Evolutionary conservation across 768 basidiomycete species (phyloP).

Genomic region (Harrya chromipes): DNA sequence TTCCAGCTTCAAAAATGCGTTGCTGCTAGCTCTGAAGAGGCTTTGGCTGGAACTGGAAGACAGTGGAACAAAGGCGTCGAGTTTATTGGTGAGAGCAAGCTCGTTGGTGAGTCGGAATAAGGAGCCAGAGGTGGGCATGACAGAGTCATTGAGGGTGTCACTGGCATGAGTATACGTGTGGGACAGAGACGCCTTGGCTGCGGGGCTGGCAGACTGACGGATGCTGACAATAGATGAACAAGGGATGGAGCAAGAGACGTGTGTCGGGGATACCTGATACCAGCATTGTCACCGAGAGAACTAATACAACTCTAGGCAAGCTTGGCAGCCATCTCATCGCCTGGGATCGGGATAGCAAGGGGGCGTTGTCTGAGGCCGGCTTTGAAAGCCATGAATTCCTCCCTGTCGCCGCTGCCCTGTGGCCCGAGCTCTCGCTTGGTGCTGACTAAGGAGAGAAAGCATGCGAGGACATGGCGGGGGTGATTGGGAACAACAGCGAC

Average conservation of each 20-base stretch:
- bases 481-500: constrained; percentile 59
- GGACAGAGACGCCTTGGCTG: constrained; percentile 78
- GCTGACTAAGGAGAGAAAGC: constrained; percentile 68
- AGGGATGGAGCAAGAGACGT: background rate
- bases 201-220: constrained; percentile 77
- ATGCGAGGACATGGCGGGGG: constrained; percentile 56
- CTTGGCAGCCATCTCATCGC: constrained; percentile 84
- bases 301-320: constrained; percentile 74
- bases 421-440: constrained; percentile 68
- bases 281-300: constrained; percentile 69
- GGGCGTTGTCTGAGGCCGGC: constrained; percentile 48
- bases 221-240: constrained; percentile 48
- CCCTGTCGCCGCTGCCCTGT: constrained; percentile 24
- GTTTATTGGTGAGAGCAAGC: constrained; percentile 18
- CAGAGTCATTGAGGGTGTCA: constrained; percentile 41
- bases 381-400: constrained; percentile 55
- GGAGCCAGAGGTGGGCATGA: constrained; percentile 27
- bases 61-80: constrained; percentile 15
- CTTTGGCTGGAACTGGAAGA: background rate
- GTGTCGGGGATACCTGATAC: constrained; percentile 58
- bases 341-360: constrained; percentile 10
- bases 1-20: constrained; percentile 28
- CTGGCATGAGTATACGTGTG: constrained; percentile 72
- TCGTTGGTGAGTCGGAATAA: constrained; percentile 22
- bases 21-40: constrained; percentile 20